These are phyloP conservation scores for Novymonas esmeraldas DNA, from an alignment of 208 protist genomes.

Conservation along the genomic window DNA sequence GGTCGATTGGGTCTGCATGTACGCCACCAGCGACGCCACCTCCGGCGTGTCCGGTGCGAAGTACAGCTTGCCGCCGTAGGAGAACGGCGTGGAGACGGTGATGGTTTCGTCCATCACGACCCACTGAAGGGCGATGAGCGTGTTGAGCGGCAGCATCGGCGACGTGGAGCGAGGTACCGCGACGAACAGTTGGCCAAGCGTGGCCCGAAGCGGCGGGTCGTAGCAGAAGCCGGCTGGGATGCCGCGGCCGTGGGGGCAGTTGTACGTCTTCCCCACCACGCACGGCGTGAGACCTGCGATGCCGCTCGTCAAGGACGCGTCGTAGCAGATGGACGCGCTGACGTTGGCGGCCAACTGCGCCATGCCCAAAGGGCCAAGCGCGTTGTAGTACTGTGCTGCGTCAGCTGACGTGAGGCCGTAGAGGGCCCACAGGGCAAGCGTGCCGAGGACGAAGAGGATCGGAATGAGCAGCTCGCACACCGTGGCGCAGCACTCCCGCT, in stretches of 20 bases:
- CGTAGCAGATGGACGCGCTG: slow-evolving; percentile 8
- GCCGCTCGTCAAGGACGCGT: neutral
- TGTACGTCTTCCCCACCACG: neutral
- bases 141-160: slow-evolving; percentile 42
- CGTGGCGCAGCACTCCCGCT: slow-evolving; percentile 44
- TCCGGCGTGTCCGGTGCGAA: slow-evolving; percentile 44
- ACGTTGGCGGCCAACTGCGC: neutral
- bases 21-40: slow-evolving; percentile 33
- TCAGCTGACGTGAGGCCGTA: slow-evolving; percentile 18
- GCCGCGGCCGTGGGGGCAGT: slow-evolving; percentile 34
- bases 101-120: slow-evolving; percentile 22
- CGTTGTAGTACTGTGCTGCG: slow-evolving; percentile 20
- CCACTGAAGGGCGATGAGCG: slow-evolving; percentile 59
- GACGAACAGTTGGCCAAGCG: neutral
- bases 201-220: neutral
- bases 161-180: slow-evolving; percentile 1
- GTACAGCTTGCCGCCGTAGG: slow-evolving; percentile 45
- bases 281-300: slow-evolving; percentile 24
- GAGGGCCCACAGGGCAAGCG: slow-evolving; percentile 46
- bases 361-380: neutral
- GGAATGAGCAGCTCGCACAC: slow-evolving; percentile 58
- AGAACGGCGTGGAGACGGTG: slow-evolving; percentile 14
- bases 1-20: slow-evolving; percentile 24
- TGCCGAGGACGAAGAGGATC: slow-evolving; percentile 63
- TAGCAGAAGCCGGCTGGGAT: slow-evolving; percentile 34